A percentile compares a stretch with the other conserved stretches of the same genome.
Evolutionary conservation across 257 asterid genomes (phyloP).

Genomic region (Jasminum sambac): DNA sequence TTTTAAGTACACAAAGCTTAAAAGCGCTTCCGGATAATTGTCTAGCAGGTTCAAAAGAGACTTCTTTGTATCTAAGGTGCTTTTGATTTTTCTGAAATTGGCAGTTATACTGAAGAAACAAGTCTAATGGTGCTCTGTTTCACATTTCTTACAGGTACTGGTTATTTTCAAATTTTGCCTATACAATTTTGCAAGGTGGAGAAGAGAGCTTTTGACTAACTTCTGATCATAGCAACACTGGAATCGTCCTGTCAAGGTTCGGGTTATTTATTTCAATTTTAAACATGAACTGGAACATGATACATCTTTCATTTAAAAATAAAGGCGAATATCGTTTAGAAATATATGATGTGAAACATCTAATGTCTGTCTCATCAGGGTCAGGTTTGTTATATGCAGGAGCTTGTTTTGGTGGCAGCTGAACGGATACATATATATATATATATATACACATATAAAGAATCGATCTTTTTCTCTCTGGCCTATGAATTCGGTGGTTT

Average conservation of each 20-base stretch:
- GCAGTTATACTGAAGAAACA: not conserved
- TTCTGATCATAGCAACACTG: conserved; percentile 23
- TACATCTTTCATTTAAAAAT: not conserved
- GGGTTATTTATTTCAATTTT: not conserved
- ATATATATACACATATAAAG: too few species aligned
- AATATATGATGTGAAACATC: not conserved
- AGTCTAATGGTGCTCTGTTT: not conserved
- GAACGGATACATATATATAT: too few species aligned
- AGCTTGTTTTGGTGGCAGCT: not conserved
- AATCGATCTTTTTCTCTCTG: too few species aligned
- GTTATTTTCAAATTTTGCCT: not conserved
- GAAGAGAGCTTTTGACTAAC: conserved; percentile 28
- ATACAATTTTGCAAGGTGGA: not conserved
- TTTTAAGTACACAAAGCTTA: too few species aligned
- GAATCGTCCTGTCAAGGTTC: conserved; percentile 21
- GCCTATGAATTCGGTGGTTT: too few species aligned
- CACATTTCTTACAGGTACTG: not conserved
- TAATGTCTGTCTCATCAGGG: not conserved
- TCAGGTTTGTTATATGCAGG: not conserved
- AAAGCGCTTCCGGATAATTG: too few species aligned
- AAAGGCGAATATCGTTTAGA: not conserved
- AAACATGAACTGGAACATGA: not conserved
- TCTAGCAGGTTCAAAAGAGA: too few species aligned
- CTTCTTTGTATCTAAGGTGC: too few species aligned
- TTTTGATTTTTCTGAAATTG: too few species aligned